Evolutionary conservation across 345 rosid species (phyloP).

Genomic region (Eutrema japonicum): DNA sequence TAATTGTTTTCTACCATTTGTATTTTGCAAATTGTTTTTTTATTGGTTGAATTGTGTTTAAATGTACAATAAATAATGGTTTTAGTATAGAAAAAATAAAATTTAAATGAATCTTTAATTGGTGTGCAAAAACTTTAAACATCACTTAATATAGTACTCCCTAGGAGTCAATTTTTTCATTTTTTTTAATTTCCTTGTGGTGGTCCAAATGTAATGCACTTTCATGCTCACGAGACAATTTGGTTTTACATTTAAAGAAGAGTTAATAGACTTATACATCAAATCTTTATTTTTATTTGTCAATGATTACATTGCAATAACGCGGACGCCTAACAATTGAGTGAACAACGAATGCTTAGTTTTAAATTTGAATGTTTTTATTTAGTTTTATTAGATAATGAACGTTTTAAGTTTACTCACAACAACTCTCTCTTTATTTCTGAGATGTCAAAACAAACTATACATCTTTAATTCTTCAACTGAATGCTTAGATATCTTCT

Average conservation of each 20-base stretch:
- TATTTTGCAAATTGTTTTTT: too few species aligned
- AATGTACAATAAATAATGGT: too few species aligned
- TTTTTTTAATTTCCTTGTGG: constrained; percentile 13
- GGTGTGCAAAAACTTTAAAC: too few species aligned
- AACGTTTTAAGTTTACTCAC: neutral
- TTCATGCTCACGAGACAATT: constrained; percentile 16
- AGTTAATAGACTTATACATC: constrained; percentile 9
- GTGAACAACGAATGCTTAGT: neutral
- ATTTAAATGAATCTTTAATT: too few species aligned
- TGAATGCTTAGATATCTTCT: neutral
- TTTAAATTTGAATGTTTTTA: neutral
- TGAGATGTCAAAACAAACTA: neutral
- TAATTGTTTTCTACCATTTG: too few species aligned
- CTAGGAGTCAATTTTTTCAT: neutral
- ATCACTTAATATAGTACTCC: too few species aligned
- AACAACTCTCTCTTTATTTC: neutral
- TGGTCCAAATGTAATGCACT: constrained; percentile 19
- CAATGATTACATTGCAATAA: constrained; percentile 19
- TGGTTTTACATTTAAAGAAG: constrained; percentile 15
- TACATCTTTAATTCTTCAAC: neutral
- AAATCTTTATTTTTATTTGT: constrained; percentile 1
- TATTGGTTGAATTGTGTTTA: too few species aligned
- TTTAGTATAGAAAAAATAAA: too few species aligned
- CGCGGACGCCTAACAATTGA: neutral
- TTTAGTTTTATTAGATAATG: neutral